Percentiles rank a stretch among this genome's conserved stretches.
phyloP scores from a whole-genome alignment of 768 basidiomycete species.

The Suillus fuscotomentosus region DNA sequence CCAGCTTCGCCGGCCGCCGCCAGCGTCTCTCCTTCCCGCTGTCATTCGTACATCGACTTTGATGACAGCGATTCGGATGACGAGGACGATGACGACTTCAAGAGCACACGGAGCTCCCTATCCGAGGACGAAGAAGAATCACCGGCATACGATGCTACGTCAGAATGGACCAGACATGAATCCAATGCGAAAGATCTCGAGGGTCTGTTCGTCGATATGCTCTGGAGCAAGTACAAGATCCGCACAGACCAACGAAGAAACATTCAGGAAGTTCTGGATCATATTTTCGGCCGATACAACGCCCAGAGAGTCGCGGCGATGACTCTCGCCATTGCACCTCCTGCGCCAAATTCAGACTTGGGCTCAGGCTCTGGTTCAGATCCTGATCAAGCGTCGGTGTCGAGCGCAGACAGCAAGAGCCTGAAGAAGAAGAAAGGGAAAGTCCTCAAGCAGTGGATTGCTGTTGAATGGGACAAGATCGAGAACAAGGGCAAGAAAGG shows the following conservation, averaged over 20 bases:
- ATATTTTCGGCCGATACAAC: constrained; percentile 51
- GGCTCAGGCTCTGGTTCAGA: constrained; percentile 4
- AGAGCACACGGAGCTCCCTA: constrained; percentile 32
- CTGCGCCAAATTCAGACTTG: constrained; percentile 13
- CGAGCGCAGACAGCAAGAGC: constrained; percentile 24
- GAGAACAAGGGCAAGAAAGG: constrained; percentile 26
- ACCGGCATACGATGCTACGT: constrained; percentile 23
- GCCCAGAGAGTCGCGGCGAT: constrained; percentile 44
- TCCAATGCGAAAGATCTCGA: constrained; percentile 50
- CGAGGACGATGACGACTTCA: constrained; percentile 28
- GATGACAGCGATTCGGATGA: constrained; percentile 16
- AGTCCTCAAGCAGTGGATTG: constrained; percentile 35
- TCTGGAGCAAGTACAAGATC: constrained; percentile 49
- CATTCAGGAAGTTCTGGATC: constrained; percentile 42
- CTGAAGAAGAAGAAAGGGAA: constrained; percentile 28
- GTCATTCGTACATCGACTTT: constrained; percentile 21
- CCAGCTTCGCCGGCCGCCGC: constrained; percentile 6
- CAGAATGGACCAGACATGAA: constrained; percentile 42
- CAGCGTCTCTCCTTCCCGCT: background rate
- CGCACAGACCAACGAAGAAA: constrained; percentile 52
- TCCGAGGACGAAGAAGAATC: constrained; percentile 12
- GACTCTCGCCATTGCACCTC: constrained; percentile 59
- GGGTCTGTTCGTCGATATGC: constrained; percentile 57
- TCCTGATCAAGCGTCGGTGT: constrained; percentile 18
- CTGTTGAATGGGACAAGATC: constrained; percentile 34